Percentiles rank a stretch among this genome's conserved stretches.
These are phyloP conservation scores for Candolleomyces aberdarensis DNA, from an alignment of 768 basidiomycete genomes.

Conservation along the genomic window DNA sequence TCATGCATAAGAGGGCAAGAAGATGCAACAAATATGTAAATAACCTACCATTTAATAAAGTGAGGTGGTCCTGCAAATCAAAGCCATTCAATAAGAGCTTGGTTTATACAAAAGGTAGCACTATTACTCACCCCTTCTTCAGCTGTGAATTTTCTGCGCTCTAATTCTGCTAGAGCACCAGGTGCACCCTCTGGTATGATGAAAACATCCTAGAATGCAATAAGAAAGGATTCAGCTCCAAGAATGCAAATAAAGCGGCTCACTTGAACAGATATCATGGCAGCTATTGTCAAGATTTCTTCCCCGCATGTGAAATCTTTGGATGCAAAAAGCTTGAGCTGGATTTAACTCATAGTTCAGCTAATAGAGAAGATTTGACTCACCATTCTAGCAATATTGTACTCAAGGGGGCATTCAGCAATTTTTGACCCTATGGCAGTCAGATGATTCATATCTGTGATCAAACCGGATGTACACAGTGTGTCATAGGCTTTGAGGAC, in stretches of 20 bases:
- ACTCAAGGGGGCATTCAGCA: slow-evolving; percentile 92
- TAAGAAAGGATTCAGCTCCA: neutral
- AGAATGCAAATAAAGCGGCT: slow-evolving; percentile 4
- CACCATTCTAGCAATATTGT: slow-evolving; percentile 93
- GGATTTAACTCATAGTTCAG: neutral
- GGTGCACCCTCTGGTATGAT: slow-evolving; percentile 81
- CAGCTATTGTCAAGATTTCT: slow-evolving; percentile 93
- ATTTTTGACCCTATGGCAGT: slow-evolving; percentile 79
- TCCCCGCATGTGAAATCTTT: slow-evolving; percentile 88
- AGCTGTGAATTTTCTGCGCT: slow-evolving; percentile 93
- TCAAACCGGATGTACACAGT: slow-evolving; percentile 75
- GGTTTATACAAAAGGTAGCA: no score
- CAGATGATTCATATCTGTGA: slow-evolving; percentile 77
- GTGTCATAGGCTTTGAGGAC: slow-evolving; percentile 85
- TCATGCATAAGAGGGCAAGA: neutral
- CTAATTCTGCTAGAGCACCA: slow-evolving; percentile 86
- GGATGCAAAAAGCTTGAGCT: slow-evolving; percentile 74
- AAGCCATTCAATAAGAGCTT: neutral
- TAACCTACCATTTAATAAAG: slow-evolving; percentile 81
- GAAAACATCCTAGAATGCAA: slow-evolving; percentile 71
- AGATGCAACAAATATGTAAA: neutral
- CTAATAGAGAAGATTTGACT: slow-evolving; percentile 16
- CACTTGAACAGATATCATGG: slow-evolving; percentile 92
- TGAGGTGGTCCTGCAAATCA: slow-evolving; percentile 79
- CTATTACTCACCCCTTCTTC: slow-evolving; percentile 82